phyloP scores from a whole-genome alignment of 139 green algal genomes.

The Nannochloris sp. region DNA sequence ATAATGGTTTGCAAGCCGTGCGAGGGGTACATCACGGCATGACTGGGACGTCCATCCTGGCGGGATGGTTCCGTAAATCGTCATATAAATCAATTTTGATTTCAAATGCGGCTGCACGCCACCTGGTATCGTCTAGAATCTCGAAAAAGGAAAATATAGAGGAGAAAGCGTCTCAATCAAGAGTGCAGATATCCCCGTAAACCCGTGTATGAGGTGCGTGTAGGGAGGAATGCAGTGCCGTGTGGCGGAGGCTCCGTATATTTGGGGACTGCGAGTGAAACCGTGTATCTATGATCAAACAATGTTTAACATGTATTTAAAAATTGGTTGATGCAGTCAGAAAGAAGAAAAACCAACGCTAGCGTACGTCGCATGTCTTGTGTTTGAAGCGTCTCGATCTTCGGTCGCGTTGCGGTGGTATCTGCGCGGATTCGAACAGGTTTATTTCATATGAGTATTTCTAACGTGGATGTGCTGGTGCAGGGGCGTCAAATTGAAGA shows the following conservation, averaged over 20 bases:
- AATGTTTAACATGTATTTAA: background rate
- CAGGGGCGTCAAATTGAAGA: conserved; percentile 89
- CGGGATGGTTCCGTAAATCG: too few species aligned
- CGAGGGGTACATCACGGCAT: too few species aligned
- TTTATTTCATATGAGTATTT: background rate
- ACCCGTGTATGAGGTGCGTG: conserved; percentile 8
- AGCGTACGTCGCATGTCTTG: conserved; percentile 51
- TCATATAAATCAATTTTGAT: too few species aligned
- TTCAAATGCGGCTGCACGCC: too few species aligned
- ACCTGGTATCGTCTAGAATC: too few species aligned
- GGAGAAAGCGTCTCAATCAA: background rate
- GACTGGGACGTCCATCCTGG: too few species aligned
- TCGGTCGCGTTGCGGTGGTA: too few species aligned
- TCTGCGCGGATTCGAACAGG: background rate
- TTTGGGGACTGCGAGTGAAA: background rate
- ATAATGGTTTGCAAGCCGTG: too few species aligned
- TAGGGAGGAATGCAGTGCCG: background rate
- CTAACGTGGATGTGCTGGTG: background rate
- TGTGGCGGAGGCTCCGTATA: background rate
- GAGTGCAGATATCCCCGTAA: conserved; percentile 1
- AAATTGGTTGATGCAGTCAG: conserved; percentile 41
- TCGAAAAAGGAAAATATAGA: too few species aligned
- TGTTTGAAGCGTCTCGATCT: background rate
- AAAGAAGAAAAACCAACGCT: conserved; percentile 85
- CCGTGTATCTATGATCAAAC: background rate